Base-by-base conservation (phyloP, 768 basidiomycete genomes). In the Macrocybe gigantea region DNA sequence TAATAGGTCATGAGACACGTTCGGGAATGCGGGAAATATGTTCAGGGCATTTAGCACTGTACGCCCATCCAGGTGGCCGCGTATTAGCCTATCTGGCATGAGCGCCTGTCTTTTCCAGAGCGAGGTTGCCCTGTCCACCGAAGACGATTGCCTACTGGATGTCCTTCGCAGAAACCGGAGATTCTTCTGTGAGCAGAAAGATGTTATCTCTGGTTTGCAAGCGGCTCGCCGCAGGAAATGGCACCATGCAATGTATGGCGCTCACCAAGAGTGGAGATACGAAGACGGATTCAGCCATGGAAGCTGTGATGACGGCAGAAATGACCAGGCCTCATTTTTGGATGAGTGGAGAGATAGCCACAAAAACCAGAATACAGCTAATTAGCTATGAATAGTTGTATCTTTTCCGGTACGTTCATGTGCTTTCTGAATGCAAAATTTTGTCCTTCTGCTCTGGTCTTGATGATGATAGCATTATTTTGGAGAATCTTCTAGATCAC, bases 171-270 rank as follows among this genome's bases (percentile, higher is more conserved):
- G 71, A 22, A 22, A 22, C 22, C 4, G 22, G 22, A 22, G 22
- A 22, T 22, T 4, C 22, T 22, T 22, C 22, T 22, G 22, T 4
- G 22, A 22, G 22, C 22, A 22, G 22, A 4, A 22, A 22, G 2
- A 22, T 22, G 22, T 22, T 22, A 22, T 22, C 22, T 22, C 22
- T 22, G 22, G 22, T 22, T 22, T 22, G 22, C 2, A 22, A 22
- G 1, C 22, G 22, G 22, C 22, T 22, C 22, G 22, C 22, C 1
- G 22, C 66, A 53, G 77, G 22, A 22, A 22, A 22, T 22, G 22
- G 22, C 22, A 79, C 6, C 79, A 67, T 1, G 72, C 76, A 12
- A 80, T 66, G 53, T 80, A 69, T 29, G 74, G 68, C 9, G 77
- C 22, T 22, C 22, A 61, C 49, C 4, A 56, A 64, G 39, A 64